Conservation (phyloP, 257 asterid genomes). For the Nicotiana paniculata region DNA sequence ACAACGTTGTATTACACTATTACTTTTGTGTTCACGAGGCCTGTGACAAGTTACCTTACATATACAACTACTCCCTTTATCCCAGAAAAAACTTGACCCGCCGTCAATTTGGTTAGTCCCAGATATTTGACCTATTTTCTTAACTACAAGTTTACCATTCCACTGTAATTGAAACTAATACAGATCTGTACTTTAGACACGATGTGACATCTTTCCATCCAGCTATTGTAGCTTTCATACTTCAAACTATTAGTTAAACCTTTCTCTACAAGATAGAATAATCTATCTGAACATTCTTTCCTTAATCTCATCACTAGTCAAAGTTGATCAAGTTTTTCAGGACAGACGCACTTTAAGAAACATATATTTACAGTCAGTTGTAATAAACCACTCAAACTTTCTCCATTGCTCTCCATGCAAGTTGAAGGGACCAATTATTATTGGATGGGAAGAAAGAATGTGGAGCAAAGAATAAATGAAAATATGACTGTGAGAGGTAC, state of each 20-base stretch:
- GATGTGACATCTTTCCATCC: neutral
- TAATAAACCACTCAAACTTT: neutral
- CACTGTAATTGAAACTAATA: neutral
- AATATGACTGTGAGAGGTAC: constrained; percentile 18
- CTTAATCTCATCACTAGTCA: neutral
- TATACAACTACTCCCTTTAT: neutral
- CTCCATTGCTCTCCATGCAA: neutral
- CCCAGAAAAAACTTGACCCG: neutral
- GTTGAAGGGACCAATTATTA: neutral
- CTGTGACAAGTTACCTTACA: neutral
- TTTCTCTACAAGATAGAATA: neutral
- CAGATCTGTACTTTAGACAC: neutral
- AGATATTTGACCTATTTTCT: neutral
- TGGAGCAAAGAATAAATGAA: neutral
- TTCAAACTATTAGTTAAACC: neutral
- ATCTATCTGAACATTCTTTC: neutral
- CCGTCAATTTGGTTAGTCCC: neutral
- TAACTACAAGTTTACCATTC: neutral
- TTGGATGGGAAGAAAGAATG: neutral
- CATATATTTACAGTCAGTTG: neutral
- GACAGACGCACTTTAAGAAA: neutral
- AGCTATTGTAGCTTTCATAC: neutral
- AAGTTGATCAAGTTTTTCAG: neutral
- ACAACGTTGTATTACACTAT: neutral
- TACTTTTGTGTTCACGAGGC: neutral